Evolutionary conservation across 169 alveolate genomes (phyloP), one percentile per base, ranked within the genome.

Genomic region (Neospora caninum): DNA sequence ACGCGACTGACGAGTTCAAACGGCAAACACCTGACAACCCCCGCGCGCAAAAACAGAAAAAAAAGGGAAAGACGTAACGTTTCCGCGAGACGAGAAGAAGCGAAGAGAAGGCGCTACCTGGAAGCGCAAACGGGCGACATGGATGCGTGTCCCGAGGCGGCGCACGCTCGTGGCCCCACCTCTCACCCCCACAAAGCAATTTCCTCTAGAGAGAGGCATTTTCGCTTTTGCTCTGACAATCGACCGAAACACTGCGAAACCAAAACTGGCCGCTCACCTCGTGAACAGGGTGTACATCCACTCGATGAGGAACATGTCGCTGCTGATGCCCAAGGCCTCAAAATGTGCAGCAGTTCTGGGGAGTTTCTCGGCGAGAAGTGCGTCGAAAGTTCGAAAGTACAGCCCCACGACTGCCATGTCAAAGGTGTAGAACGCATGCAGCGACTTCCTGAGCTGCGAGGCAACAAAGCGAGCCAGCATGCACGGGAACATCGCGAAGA

Each of bases 211-310:
- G 22, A 49, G 13, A 4, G 13, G 58, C 13, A 13, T 49, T 49
- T 49, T 13, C 58, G 4, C 58, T 13, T 13, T 49, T 13, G 58
- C 58, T 49, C 58, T 49, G n/a, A n/a, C n/a, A n/a, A n/a, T 49
- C 58, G 58, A 13, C 13, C 58, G 4, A 4, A 7, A 7, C 13
- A 13, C 58, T 64, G 16, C n/a, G 73, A 64, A 22, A 64, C 1
- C 31, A 13, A 9, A 64, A 64, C n/a, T 64, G 73, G 64, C 73
- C 7, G 1, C 86, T 4, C 49, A 94, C 96, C 96, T 38, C 0
- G 94, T 91, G 93, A 94, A 94, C 29, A 94, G 88, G 64, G 96
- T 94, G 93, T 94, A 94, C 93, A 94, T 82, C 96, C 96, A 94
- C 89, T 94, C 96, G 41, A 94, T 92, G 36, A 94, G 92, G 88